Percentiles rank a stretch among this genome's conserved stretches.
Conservation (phyloP, 331 rosid genomes). For the Malus hybrid region DNA sequence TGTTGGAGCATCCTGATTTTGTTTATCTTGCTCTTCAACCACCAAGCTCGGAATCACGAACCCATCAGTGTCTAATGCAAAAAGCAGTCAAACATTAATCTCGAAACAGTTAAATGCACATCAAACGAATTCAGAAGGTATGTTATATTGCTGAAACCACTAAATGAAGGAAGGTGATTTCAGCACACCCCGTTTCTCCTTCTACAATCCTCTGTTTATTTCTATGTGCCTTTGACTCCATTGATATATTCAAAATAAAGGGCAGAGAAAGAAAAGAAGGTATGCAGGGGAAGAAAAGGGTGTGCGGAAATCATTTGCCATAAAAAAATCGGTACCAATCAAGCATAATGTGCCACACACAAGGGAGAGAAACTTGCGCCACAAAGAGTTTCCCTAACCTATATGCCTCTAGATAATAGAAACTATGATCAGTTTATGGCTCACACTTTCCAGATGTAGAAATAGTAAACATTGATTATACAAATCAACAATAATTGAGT, state of each 20-base stretch:
- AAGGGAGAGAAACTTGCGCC: not conserved
- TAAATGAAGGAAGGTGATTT: not conserved
- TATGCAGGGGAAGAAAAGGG: not conserved
- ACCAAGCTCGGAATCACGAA: slow-evolving; percentile 92
- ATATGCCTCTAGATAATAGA: not conserved
- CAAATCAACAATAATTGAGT: too few relatives aligned
- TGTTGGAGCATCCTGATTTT: slow-evolving; percentile 22
- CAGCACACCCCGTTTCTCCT: not conserved
- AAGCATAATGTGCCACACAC: not conserved
- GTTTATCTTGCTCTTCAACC: slow-evolving; percentile 46
- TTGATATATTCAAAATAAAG: not conserved
- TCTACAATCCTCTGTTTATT: not conserved
- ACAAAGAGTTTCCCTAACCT: not conserved
- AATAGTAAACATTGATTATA: too few relatives aligned
- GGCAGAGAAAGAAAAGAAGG: not conserved
- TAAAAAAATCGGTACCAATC: not conserved
- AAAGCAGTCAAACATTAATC: not conserved
- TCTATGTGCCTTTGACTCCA: not conserved
- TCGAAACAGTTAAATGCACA: not conserved
- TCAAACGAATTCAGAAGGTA: not conserved
- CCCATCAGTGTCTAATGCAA: slow-evolving; percentile 68
- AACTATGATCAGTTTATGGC: not conserved
- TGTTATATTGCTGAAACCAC: not conserved
- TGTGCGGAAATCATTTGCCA: not conserved
- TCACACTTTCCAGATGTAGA: not conserved